phyloP scores from a whole-genome alignment of 2,329 filamentous ascomycete species.

The Colletotrichum cereale region DNA sequence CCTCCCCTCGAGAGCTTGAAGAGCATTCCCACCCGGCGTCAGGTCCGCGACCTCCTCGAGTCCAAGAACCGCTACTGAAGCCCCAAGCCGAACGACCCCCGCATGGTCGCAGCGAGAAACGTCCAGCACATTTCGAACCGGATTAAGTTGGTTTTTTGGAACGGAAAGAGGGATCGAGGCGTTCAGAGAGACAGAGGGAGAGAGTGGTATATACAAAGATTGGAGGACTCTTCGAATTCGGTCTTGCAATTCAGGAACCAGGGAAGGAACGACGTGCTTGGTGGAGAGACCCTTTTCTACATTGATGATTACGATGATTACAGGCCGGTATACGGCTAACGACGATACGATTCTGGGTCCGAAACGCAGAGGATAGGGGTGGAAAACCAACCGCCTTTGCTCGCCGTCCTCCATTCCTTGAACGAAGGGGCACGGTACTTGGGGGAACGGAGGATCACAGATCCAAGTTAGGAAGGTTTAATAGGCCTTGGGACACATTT shows the following conservation, averaged over 20 bases:
- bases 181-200: background rate
- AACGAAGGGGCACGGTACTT: background rate
- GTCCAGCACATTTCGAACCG: background rate
- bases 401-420: background rate
- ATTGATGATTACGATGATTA: background rate
- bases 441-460: background rate
- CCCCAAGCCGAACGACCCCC: background rate
- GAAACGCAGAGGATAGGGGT: background rate
- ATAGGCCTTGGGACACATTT: background rate
- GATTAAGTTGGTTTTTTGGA: background rate
- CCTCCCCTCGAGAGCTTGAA: background rate
- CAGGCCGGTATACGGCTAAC: background rate
- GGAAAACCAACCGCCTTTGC: background rate
- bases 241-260: background rate
- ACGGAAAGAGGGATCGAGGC: background rate
- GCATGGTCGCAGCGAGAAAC: background rate
- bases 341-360: background rate
- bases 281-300: background rate
- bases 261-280: background rate
- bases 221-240: background rate
- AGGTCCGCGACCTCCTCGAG: constrained; percentile 36
- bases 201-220: too few relatives aligned
- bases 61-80: constrained; percentile 42
- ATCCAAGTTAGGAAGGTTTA: too few relatives aligned
- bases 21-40: constrained; percentile 4